Base-by-base conservation (phyloP, 495 filamentous ascomycete genomes). In the Aspergillus steynii region DNA sequence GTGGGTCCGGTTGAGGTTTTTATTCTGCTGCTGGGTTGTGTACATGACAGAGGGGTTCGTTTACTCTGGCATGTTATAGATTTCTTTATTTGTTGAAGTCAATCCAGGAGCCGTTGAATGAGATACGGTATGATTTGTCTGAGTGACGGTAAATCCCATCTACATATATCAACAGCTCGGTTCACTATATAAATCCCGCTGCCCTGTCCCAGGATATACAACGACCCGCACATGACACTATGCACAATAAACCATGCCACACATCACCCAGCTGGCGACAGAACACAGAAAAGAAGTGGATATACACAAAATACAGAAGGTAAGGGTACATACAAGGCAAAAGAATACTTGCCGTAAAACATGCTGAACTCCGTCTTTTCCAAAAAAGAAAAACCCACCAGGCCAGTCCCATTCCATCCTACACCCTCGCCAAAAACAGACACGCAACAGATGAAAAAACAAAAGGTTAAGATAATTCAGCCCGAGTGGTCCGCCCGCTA, bases 261-360 rank as follows among this genome's bases (percentile, higher is more conserved):
- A 55, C 20, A 56, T 37, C 12, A 28, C 7, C 26, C 47, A 49
- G 15, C 47, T 5, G 6, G n/a, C 1, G 47, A n/a, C 27, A 29
- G 27, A 50, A 26, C n/a, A n/a, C 20, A 49, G 5, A 45, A 56
- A 50, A 55, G 20, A 46, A 14, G 31, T 47, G 56, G 61, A 65
- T 61, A 65, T 50, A 65, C 42, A 52, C 56, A 54, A 56, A 4
- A 59, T 42, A 59, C 20, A 59, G 56, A 50, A 32, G 29, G 7
- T 7, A 50, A 50, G 49, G 49, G 49, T 26, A 50, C 49, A 50
- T 42, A 50, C 55, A 50, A 50, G 37, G 15, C 15, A 47, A 56
- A n/a, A 58, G 34, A 52, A n/a, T 8, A 25, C 15, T 4, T 28
- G n/a, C 5, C 56, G 45, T 50, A 15, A 48, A 31, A 45, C 20